Conservation (phyloP, 2,329 filamentous ascomycete species). For the Talaromyces sp. region DNA sequence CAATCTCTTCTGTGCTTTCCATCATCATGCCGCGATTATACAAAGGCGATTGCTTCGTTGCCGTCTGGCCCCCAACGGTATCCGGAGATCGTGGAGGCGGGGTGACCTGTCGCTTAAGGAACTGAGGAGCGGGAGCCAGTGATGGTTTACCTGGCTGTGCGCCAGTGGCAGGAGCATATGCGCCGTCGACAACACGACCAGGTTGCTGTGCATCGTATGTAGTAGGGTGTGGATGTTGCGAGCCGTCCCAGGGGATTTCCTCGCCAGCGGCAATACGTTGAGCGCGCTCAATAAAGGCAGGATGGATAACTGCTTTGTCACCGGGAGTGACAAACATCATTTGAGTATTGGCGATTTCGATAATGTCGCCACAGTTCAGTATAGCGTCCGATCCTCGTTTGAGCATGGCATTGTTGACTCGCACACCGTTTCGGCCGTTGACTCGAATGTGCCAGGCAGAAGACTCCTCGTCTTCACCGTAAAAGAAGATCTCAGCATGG, state of each 20-base stretch:
- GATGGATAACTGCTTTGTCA: slow-evolving; percentile 67
- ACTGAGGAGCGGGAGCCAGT: slow-evolving; percentile 45
- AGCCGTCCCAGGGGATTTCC: slow-evolving; percentile 40
- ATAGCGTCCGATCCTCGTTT: slow-evolving; percentile 65
- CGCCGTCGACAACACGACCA: slow-evolving; percentile 13
- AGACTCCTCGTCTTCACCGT: slow-evolving; percentile 60
- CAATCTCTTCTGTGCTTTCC: slow-evolving; percentile 54
- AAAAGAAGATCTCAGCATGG: slow-evolving; percentile 73
- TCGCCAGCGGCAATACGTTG: slow-evolving; percentile 44
- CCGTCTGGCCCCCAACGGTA: slow-evolving; percentile 41
- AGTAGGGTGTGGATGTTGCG: slow-evolving; percentile 40
- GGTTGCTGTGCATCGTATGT: slow-evolving; percentile 7
- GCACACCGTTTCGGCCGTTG: slow-evolving; percentile 87
- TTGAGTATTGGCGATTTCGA: slow-evolving; percentile 88
- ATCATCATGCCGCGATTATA: slow-evolving; percentile 54
- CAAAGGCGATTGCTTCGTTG: slow-evolving; percentile 47
- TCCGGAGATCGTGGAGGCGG: slow-evolving; percentile 43
- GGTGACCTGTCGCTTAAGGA: slow-evolving; percentile 43
- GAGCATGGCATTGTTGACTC: slow-evolving; percentile 71
- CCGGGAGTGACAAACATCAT: slow-evolving; percentile 98
- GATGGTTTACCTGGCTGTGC: slow-evolving; percentile 32
- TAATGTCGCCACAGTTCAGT: slow-evolving; percentile 81
- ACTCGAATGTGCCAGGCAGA: slow-evolving; percentile 78
- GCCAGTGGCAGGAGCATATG: slow-evolving; percentile 1
- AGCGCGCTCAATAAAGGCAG: slow-evolving; percentile 69